Conservation (phyloP, 2,329 filamentous ascomycete genomes). For the Neofusicoccum laricinum region DNA sequence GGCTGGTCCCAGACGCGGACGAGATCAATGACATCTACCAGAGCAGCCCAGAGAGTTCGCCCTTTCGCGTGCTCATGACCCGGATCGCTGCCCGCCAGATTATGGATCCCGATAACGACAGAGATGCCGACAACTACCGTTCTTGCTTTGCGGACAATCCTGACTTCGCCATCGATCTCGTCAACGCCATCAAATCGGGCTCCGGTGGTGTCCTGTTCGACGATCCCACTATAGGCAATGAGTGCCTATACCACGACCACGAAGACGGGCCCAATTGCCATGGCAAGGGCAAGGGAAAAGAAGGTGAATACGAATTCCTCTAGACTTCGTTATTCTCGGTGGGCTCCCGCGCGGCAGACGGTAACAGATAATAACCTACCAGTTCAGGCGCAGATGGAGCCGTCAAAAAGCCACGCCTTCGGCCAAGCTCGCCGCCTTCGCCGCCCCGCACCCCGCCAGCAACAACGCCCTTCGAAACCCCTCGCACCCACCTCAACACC, state of each 20-base stretch:
- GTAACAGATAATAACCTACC: constrained; percentile 16
- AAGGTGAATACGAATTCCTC: constrained; percentile 32
- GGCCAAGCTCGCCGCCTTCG: constrained; percentile 13
- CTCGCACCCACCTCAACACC: not conserved
- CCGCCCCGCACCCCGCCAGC: constrained; percentile 13
- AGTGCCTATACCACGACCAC: constrained; percentile 53
- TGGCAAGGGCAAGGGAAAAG: constrained; percentile 33
- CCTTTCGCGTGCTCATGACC: constrained; percentile 51
- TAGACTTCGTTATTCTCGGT: not conserved
- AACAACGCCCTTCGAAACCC: not conserved
- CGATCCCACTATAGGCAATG: constrained; percentile 48
- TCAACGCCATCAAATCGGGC: constrained; percentile 50
- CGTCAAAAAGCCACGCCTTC: not conserved
- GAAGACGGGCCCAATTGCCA: constrained; percentile 41
- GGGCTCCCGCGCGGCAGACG: not conserved
- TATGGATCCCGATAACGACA: constrained; percentile 53
- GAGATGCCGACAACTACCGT: constrained; percentile 49
- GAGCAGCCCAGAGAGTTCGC: constrained; percentile 42
- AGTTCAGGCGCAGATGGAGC: constrained; percentile 14
- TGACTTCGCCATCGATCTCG: constrained; percentile 53
- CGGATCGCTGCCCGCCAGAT: constrained; percentile 56
- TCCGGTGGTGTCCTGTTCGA: constrained; percentile 51
- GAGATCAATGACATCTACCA: constrained; percentile 56
- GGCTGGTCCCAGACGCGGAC: constrained; percentile 53
- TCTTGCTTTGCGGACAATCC: constrained; percentile 49